Percentiles rank a stretch among this genome's conserved stretches.
Evolutionary conservation across 2,329 filamentous ascomycete species (phyloP).

Genomic region (Colletotrichum noveboracense): DNA sequence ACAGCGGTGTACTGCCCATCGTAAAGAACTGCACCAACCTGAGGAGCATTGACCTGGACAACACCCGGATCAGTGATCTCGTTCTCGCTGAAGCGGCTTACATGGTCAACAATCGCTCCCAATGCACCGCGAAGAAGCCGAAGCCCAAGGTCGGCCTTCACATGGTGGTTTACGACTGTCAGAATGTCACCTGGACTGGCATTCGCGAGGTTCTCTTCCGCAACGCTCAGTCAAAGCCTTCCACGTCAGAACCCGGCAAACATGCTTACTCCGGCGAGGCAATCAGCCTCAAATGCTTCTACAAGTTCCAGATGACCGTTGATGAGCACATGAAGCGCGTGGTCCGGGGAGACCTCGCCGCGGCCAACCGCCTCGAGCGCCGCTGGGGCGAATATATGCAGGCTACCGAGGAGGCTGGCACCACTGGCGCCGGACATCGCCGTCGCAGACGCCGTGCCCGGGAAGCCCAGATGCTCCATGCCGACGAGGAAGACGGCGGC

Average conservation of each 20-base stretch:
- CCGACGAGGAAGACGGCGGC: conserved; percentile 78
- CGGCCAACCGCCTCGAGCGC: conserved; percentile 80
- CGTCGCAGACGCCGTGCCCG: conserved; percentile 78
- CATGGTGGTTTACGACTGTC: conserved; percentile 89
- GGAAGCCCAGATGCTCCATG: conserved; percentile 81
- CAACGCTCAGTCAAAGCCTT: conserved; percentile 76
- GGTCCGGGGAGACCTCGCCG: conserved; percentile 73
- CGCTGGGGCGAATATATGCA: conserved; percentile 98
- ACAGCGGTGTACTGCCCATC: conserved; percentile 82
- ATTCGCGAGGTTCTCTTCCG: conserved; percentile 84
- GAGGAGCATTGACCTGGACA: conserved; percentile 83
- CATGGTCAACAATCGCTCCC: conserved; percentile 73
- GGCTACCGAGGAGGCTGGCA: conserved; percentile 82
- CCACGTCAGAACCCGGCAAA: conserved; percentile 39
- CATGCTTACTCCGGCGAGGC: conserved; percentile 76
- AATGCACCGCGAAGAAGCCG: conserved; percentile 42
- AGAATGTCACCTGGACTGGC: conserved; percentile 91
- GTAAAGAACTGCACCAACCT: conserved; percentile 77
- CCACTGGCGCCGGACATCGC: conserved; percentile 68
- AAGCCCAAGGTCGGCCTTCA: conserved; percentile 68
- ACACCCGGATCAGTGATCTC: conserved; percentile 88
- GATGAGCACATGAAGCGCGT: conserved; percentile 92
- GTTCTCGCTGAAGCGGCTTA: conserved; percentile 83
- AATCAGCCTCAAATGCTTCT: conserved; percentile 90
- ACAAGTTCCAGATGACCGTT: conserved; percentile 93